Conservation (phyloP, 257 asterid genomes). For the Striga asiatica region DNA sequence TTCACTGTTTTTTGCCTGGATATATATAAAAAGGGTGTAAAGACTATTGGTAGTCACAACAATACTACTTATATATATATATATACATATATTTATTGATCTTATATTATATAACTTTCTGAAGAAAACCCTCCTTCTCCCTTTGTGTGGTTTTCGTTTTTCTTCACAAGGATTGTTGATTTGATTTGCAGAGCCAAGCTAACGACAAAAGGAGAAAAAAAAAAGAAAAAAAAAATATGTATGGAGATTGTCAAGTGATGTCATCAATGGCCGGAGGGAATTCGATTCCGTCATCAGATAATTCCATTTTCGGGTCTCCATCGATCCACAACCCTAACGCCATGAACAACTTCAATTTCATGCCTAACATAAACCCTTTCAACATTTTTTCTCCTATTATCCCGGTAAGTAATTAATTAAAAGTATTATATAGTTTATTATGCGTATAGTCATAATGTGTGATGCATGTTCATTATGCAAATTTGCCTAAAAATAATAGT, state of each 20-base stretch:
- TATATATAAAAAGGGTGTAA: too few relatives aligned
- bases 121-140: neutral
- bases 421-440: neutral
- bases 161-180: neutral
- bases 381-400: conserved; percentile 63
- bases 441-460: too few relatives aligned
- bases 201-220: too few relatives aligned
- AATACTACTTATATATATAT: too few relatives aligned
- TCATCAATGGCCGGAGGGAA: conserved; percentile 67
- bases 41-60: too few relatives aligned
- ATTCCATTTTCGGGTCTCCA: conserved; percentile 28
- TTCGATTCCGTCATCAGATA: conserved; percentile 15
- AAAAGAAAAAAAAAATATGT: conserved; percentile 33
- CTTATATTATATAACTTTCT: neutral
- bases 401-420: conserved; percentile 34
- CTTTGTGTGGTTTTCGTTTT: neutral
- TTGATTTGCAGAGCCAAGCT: too few relatives aligned
- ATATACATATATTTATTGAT: too few relatives aligned
- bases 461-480: too few relatives aligned
- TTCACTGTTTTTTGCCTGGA: neutral
- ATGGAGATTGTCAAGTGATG: conserved; percentile 85
- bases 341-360: conserved; percentile 37
- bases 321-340: conserved; percentile 52
- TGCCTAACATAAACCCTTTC: conserved; percentile 69
- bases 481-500: too few relatives aligned